phyloP scores from a whole-genome alignment of 306 rosid genomes.

The Sechiopsis laciniata region DNA sequence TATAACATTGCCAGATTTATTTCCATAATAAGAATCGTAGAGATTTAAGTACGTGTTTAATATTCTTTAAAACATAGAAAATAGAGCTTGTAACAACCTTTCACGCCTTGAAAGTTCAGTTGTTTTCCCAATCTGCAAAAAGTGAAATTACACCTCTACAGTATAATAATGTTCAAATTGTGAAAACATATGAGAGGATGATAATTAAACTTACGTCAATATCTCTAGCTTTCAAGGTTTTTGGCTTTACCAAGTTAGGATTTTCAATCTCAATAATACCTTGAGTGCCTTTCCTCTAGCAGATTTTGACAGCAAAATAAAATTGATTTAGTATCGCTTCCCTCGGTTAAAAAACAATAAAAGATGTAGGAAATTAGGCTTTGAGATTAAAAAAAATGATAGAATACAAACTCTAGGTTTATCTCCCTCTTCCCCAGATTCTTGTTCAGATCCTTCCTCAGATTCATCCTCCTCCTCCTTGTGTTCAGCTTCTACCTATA shows the following conservation, averaged over 20 bases:
- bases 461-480: constrained; percentile 41
- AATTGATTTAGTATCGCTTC: constrained; percentile 11
- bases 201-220: constrained; percentile 54
- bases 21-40: neutral
- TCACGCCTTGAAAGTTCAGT: constrained; percentile 94
- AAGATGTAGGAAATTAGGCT: neutral
- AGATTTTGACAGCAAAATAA: constrained; percentile 23
- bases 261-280: constrained; percentile 88
- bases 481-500: constrained; percentile 58
- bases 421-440: constrained; percentile 45
- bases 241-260: constrained; percentile 77
- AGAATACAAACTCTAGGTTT: constrained; percentile 33
- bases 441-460: constrained; percentile 53
- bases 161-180: constrained; percentile 13
- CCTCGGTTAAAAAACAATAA: neutral
- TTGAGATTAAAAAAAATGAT: neutral
- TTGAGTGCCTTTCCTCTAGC: constrained; percentile 72
- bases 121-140: constrained; percentile 58
- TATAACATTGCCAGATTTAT: neutral
- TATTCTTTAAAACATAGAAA: constrained; percentile 17
- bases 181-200: constrained; percentile 18
- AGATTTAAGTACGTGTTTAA: neutral
- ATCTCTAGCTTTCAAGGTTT: constrained; percentile 63
- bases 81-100: constrained; percentile 44
- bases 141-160: neutral